These are phyloP conservation scores for Kalaharituber pfeilii DNA, from an alignment of 2,329 filamentous ascomycete genomes.

Conservation along the genomic window DNA sequence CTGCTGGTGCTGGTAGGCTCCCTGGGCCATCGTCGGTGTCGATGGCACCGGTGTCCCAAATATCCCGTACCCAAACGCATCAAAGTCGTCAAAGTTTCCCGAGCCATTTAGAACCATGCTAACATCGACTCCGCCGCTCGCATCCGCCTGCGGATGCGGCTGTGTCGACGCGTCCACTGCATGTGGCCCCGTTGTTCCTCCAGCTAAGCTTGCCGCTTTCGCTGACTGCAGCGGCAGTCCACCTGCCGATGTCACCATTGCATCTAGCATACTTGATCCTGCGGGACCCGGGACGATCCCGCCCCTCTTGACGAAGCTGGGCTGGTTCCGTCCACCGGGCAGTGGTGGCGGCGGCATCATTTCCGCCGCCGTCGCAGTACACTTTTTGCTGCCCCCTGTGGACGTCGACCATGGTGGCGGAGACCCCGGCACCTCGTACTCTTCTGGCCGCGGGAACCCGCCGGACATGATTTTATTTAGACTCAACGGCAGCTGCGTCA, in stretches of 20 bases:
- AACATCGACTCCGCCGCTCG: not conserved
- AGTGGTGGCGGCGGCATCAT: not conserved
- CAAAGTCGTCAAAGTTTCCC: not conserved
- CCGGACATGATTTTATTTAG: conserved; percentile 20
- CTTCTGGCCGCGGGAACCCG: conserved; percentile 18
- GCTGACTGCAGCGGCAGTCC: not conserved
- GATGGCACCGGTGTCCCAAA: too few species aligned
- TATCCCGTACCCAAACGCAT: not conserved
- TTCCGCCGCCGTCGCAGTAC: not conserved
- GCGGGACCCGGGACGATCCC: not conserved
- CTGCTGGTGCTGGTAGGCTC: too few species aligned
- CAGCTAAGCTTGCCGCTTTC: too few species aligned
- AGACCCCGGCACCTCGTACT: conserved; percentile 9
- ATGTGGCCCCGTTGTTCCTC: too few species aligned
- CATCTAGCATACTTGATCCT: not conserved
- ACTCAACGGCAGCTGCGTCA: conserved; percentile 19
- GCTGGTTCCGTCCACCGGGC: not conserved
- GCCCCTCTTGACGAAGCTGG: not conserved
- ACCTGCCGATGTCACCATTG: not conserved
- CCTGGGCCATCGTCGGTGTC: too few species aligned
- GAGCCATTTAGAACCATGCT: too few species aligned
- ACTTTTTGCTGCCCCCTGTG: not conserved
- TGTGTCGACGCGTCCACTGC: not conserved
- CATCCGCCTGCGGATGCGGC: not conserved
- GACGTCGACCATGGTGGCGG: not conserved